Conservation (phyloP, 352 stramenopile species). For the Globisporangium alternatum region DNA sequence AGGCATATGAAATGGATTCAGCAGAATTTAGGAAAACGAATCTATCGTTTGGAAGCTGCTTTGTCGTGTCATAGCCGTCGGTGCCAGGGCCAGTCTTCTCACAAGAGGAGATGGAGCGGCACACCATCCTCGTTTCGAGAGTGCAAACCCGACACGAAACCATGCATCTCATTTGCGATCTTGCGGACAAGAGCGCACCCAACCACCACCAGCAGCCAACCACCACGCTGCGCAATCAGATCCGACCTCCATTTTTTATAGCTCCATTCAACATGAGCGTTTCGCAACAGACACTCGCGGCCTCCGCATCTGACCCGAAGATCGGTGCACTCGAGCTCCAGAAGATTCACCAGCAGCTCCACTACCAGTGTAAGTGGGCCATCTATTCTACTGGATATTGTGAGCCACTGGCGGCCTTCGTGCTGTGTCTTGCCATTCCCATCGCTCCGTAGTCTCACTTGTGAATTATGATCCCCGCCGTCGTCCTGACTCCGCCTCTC, state of each 20-base stretch:
- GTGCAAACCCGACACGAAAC: neutral
- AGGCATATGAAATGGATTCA: conserved; percentile 6
- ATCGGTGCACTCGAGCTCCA: neutral
- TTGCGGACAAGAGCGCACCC: conserved; percentile 10
- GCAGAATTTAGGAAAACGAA: neutral
- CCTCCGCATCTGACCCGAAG: conserved; percentile 9
- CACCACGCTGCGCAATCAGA: neutral
- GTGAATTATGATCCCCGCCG: conserved; percentile 22
- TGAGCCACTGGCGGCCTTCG: neutral
- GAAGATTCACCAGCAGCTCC: conserved; percentile 11
- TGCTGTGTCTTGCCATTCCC: neutral
- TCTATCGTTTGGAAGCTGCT: conserved; percentile 11
- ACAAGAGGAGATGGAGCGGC: neutral
- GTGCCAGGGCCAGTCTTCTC: too few relatives aligned
- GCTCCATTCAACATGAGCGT: neutral
- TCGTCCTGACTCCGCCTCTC: conserved; percentile 6
- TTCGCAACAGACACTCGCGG: neutral
- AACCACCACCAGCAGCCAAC: neutral
- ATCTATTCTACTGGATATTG: neutral
- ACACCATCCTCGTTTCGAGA: conserved; percentile 4
- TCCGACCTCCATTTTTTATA: neutral
- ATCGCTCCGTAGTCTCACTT: conserved; percentile 4
- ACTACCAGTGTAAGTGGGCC: neutral
- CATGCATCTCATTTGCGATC: conserved; percentile 12
- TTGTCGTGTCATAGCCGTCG: neutral